Base-by-base conservation (phyloP, 2,329 filamentous ascomycete genomes). In the Clonostachys sp. region DNA sequence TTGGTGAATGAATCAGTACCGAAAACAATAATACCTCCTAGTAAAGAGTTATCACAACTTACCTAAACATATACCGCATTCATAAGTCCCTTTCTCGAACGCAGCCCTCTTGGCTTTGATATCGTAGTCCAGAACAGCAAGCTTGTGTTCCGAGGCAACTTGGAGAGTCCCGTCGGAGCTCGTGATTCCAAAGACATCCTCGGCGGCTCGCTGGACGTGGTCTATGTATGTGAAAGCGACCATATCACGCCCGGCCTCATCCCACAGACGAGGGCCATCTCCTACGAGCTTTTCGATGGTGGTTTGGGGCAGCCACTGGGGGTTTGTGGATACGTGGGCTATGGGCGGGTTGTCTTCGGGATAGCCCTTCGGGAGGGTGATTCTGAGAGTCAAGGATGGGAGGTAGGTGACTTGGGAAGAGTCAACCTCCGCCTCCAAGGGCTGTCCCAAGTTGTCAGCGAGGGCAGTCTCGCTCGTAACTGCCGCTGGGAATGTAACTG, bases 31-130 rank as follows among this genome's bases (percentile, higher is more conserved):
- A 35, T 16, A 5, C 20, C 13, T 30, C 18, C 6, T 30, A n/a
- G n/a, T 34, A 14, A n/a, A 40, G 17, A 14, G 40, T 7, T 42
- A 13, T 8, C 33, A 6, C 24, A n/a, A 54, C 71, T 48, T 67
- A 82, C 78, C 77, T 42, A 96, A 68, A 61, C 91, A 96, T 43
- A 97, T 79, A 2, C 87, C 89, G 55, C 92, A 97, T 45, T 91
- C 83, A 60, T 94, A 96, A 0, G 89, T 95, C 56, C 86, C 87
- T 54, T 82, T 83, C 50, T 94, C 85, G 61, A 96, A 97, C 1
- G 83, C 82, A 18, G 81, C 80, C 47, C 81, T 80, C 59, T 86
- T 87, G 7, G 87, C 83, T 51, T 84, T 84, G 49, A 81, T 83
- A 59, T 96, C 87, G 57, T 88, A 90, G 54, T 91, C 87, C 41